Evolutionary conservation across 2,329 filamentous ascomycete genomes (phyloP).

Genomic region (Phoma sp.): DNA sequence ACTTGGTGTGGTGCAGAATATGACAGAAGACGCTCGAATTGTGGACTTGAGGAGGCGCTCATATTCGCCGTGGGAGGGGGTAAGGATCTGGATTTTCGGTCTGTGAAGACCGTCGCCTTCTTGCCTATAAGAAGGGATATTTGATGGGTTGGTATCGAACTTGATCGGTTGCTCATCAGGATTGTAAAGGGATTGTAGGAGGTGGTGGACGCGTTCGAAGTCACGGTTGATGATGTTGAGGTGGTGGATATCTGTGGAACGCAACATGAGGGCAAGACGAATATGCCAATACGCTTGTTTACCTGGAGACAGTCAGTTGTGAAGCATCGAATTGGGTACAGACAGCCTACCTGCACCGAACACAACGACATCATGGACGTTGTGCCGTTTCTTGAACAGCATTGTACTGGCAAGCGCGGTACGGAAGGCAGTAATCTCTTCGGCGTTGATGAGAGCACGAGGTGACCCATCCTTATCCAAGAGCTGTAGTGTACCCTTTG

Average conservation of each 20-base stretch:
- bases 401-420: conserved; percentile 71
- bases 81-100: conserved; percentile 72
- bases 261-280: conserved; percentile 79
- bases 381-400: conserved; percentile 68
- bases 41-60: conserved; percentile 72
- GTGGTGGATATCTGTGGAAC: conserved; percentile 72
- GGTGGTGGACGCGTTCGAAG: conserved; percentile 64
- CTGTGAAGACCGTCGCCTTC: conserved; percentile 30
- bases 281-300: conserved; percentile 96
- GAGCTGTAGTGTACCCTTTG: conserved; percentile 65
- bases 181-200: conserved; percentile 64
- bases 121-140: conserved; percentile 26
- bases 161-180: conserved; percentile 46
- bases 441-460: conserved; percentile 70
- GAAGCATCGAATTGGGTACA: too few relatives aligned
- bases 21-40: conserved; percentile 75
- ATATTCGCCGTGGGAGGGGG: conserved; percentile 75
- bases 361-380: conserved; percentile 78
- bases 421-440: conserved; percentile 73
- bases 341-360: conserved; percentile 74
- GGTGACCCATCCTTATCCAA: conserved; percentile 65
- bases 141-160: conserved; percentile 18
- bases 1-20: conserved; percentile 89
- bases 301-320: background rate
- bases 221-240: conserved; percentile 84